Conservation (phyloP, 1,284 basidiomycete genomes). For the Malassezia globosa region DNA sequence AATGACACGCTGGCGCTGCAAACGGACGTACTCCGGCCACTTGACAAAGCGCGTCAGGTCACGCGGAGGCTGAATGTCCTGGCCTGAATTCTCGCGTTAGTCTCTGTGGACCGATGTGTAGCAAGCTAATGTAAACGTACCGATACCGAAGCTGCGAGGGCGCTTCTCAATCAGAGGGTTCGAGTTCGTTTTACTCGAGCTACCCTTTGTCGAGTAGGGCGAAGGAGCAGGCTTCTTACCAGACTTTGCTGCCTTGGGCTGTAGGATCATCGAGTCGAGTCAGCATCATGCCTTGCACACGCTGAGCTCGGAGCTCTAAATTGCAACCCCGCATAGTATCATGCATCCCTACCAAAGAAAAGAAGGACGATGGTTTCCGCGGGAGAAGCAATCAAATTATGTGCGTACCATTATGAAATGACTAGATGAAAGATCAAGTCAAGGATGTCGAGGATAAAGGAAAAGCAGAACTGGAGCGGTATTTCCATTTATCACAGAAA, state of each 20-base stretch:
- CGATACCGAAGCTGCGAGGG: slow-evolving; percentile 89
- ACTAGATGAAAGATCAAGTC: too few species aligned
- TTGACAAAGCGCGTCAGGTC: slow-evolving; percentile 98
- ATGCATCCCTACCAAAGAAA: too few species aligned
- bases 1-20: slow-evolving; percentile 97
- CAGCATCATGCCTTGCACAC: slow-evolving; percentile 22
- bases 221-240: slow-evolving; percentile 40
- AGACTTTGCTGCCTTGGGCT: slow-evolving; percentile 43
- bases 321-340: neutral
- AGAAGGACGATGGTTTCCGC: too few species aligned
- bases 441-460: neutral
- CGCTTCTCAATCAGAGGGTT: slow-evolving; percentile 90
- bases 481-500: neutral
- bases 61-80: slow-evolving; percentile 78
- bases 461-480: neutral
- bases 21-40: slow-evolving; percentile 97
- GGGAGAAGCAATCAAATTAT: neutral
- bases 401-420: slow-evolving; percentile 17
- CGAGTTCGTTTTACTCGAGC: slow-evolving; percentile 56
- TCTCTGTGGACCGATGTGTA: neutral
- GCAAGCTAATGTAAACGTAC: slow-evolving; percentile 51
- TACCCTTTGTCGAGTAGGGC: slow-evolving; percentile 39
- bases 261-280: slow-evolving; percentile 46
- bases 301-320: slow-evolving; percentile 41
- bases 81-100: slow-evolving; percentile 56